Conservation (phyloP, 2,329 filamentous ascomycete species). For the Alternaria alternata region DNA sequence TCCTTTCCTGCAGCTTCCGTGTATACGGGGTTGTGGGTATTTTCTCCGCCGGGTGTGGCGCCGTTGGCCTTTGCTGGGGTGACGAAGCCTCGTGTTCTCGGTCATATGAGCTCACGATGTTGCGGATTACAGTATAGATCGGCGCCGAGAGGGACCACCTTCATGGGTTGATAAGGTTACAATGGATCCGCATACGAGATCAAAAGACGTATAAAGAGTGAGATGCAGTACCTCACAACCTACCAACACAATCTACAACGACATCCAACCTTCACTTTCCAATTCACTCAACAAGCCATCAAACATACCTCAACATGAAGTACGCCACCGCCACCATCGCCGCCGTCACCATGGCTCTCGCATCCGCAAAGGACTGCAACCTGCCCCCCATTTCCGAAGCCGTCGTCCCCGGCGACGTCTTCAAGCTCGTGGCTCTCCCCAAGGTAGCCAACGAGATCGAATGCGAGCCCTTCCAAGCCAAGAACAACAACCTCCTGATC, state of each 20-base stretch:
- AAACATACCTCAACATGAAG: neutral
- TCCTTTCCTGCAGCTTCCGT: neutral
- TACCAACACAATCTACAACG: neutral
- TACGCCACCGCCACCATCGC: neutral
- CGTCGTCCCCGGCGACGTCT: neutral
- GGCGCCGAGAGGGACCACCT: neutral
- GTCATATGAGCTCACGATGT: neutral
- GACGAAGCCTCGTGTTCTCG: neutral
- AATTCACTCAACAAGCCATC: neutral
- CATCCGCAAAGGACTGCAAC: slow-evolving; percentile 3
- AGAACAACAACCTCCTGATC: neutral
- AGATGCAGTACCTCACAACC: neutral
- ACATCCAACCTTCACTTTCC: neutral
- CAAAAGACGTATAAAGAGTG: neutral
- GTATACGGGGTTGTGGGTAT: neutral
- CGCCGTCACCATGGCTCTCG: slow-evolving; percentile 1
- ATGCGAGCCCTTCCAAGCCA: neutral
- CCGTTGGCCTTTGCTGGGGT: neutral
- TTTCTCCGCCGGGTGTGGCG: neutral
- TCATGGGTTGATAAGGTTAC: neutral
- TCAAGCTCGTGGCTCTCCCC: slow-evolving; percentile 5
- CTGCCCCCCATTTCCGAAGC: neutral
- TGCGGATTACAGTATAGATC: neutral
- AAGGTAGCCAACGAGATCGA: neutral
- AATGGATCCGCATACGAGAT: neutral